Base-by-base conservation (phyloP, 2,329 filamentous ascomycete species). In the Colletotrichum endophyticum region DNA sequence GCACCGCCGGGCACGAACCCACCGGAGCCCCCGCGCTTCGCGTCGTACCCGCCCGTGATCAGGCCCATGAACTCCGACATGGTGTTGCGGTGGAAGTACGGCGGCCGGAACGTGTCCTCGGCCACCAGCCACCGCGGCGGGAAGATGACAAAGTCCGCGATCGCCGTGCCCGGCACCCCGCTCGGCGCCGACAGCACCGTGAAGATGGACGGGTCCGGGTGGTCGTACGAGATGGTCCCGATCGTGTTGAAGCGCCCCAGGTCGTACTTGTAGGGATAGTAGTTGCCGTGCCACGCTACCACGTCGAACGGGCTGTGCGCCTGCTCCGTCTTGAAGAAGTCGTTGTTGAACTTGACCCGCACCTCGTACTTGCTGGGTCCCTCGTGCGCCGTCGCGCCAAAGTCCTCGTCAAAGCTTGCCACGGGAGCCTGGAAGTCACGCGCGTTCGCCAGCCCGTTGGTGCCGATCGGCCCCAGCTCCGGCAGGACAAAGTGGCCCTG, bases 241-340 rank as follows among this genome's bases (percentile, higher is more conserved):
- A 96, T 92, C 59, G 91, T 92, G 85, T 93, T 94, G 88, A 95
- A 96, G 36, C 94, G 91, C 30, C 93, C 93, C 1, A 96, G 89
- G 80, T 96, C 94, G 86, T 96, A 96, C 85, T 96, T 96, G 89
- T 92, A 95, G 0, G 94, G 94, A 77, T 94, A 94, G 85, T 95
- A 96, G 78, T 92, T 94, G 61, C 94, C 94, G 81, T 96, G 94
- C 94, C 94, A 96, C 5, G 92, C 94, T 5, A 95, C 94, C 0
- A 96, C 91, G 80, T 96, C 94, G 80, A 95, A 96, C 0, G 94
- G 94, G 0, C 92, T 93, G 82, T 96, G 94, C 13, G 88, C 83
- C 84, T 96, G 94, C 57, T 83, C 87, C 8, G 92, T 92, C 49
- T 87, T 85, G 85, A 94, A 95, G 67, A 95, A 89, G 63, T 88